Conservation (phyloP, 306 rosid species). For the Prunus mongolica region DNA sequence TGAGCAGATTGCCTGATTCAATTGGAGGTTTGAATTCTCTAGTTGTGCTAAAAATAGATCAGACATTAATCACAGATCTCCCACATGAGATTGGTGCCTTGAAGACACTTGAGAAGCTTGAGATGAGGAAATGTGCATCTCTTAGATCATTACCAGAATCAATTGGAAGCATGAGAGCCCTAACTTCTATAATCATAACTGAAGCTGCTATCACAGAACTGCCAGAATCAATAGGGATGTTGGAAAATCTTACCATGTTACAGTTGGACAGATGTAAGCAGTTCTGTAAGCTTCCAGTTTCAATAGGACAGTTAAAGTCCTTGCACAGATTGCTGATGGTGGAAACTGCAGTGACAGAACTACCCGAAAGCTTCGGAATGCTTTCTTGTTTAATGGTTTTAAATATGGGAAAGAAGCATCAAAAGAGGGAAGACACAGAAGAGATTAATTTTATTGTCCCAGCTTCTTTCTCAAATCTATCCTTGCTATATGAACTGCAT, state of each 20-base stretch:
- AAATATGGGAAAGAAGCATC: constrained; percentile 37
- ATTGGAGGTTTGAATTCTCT: constrained; percentile 34
- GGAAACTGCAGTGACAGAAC: constrained; percentile 42
- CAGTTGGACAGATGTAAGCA: constrained; percentile 32
- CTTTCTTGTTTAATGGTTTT: constrained; percentile 49
- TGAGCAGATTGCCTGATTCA: constrained; percentile 38
- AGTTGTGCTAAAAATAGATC: constrained; percentile 41
- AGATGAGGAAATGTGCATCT: constrained; percentile 38
- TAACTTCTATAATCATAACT: constrained; percentile 32
- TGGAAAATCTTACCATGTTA: constrained; percentile 48
- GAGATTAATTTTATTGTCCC: constrained; percentile 26
- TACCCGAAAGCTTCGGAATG: constrained; percentile 62
- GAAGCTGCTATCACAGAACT: constrained; percentile 38
- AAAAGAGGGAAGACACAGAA: background rate
- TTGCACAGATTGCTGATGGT: constrained; percentile 40
- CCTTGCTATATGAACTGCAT: constrained; percentile 34
- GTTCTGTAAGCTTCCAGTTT: constrained; percentile 52
- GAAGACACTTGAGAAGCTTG: constrained; percentile 47
- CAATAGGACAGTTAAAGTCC: constrained; percentile 51
- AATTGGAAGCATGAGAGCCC: constrained; percentile 36
- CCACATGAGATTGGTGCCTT: constrained; percentile 53
- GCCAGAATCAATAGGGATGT: constrained; percentile 42
- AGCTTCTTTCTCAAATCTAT: constrained; percentile 45
- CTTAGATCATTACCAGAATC: constrained; percentile 56
- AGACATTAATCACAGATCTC: constrained; percentile 40